These are phyloP conservation scores for Kuraishia capsulata DNA, from an alignment of 805 yeast genomes.

Conservation along the genomic window DNA sequence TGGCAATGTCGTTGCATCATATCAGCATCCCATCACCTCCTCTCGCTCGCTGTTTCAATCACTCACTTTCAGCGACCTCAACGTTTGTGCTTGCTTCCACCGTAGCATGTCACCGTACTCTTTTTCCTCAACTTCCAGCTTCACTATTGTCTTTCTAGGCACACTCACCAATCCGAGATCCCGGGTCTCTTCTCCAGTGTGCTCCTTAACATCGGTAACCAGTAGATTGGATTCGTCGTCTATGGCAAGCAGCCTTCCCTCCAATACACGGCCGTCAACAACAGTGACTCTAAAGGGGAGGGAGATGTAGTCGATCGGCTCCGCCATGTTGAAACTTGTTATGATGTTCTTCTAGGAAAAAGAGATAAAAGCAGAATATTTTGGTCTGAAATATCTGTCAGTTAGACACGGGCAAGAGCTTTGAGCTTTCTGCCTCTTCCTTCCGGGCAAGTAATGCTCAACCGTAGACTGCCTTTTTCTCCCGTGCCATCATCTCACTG, in stretches of 20 bases:
- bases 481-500: too few species aligned
- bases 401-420: too few species aligned
- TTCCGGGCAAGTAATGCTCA: too few species aligned
- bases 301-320: constrained; percentile 22
- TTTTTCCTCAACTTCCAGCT: constrained; percentile 15
- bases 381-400: too few species aligned
- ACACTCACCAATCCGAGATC: constrained; percentile 47
- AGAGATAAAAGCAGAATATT: too few species aligned
- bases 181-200: constrained; percentile 15
- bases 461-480: too few species aligned
- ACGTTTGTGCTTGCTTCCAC: constrained; percentile 2
- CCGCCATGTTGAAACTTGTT: background rate
- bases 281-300: constrained; percentile 17
- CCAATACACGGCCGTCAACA: constrained; percentile 21
- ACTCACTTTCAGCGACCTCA: background rate
- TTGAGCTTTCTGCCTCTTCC: too few species aligned
- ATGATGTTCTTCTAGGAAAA: too few species aligned
- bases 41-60: background rate
- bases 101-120: constrained; percentile 11
- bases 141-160: constrained; percentile 29
- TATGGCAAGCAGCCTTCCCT: constrained; percentile 30
- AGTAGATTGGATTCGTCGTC: constrained; percentile 34
- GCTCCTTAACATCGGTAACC: constrained; percentile 28
- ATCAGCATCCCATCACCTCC: background rate
- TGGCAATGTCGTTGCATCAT: background rate